These are phyloP conservation scores for Lachancea fermentati DNA, from an alignment of 805 yeast genomes.

Conservation along the genomic window DNA sequence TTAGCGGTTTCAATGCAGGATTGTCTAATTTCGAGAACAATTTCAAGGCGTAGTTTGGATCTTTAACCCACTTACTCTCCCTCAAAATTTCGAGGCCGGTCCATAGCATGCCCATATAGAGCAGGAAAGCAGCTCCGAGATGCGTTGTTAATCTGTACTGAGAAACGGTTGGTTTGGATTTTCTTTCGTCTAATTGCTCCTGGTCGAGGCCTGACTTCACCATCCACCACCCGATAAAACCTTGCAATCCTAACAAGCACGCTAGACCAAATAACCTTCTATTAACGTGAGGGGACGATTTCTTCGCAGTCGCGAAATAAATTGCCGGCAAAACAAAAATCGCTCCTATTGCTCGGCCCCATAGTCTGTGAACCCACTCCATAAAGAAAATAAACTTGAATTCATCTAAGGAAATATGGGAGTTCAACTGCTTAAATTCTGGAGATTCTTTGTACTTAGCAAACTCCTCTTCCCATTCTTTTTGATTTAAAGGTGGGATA, in stretches of 20 bases:
- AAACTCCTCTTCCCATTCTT: conserved; percentile 85
- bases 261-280: conserved; percentile 66
- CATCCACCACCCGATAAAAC: conserved; percentile 99
- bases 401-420: conserved; percentile 78
- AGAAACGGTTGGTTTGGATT: conserved; percentile 94
- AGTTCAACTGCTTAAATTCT: conserved; percentile 82
- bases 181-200: conserved; percentile 67
- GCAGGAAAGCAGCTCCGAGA: conserved; percentile 83
- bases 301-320: conserved; percentile 65
- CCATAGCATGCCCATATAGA: conserved; percentile 85
- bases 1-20: conserved; percentile 52
- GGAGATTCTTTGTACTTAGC: conserved; percentile 78
- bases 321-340: conserved; percentile 79
- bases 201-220: conserved; percentile 91
- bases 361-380: conserved; percentile 96
- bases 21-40: conserved; percentile 55
- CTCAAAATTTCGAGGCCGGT: conserved; percentile 80
- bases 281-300: conserved; percentile 62
- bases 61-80: conserved; percentile 62
- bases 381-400: conserved; percentile 90
- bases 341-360: conserved; percentile 88
- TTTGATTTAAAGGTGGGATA: conserved; percentile 75
- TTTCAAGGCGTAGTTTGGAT: conserved; percentile 53
- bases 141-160: conserved; percentile 93
- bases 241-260: conserved; percentile 82